Evolutionary conservation across 2,329 filamentous ascomycete species (phyloP).

Genomic region (Stagonosporopsis rhizophila): DNA sequence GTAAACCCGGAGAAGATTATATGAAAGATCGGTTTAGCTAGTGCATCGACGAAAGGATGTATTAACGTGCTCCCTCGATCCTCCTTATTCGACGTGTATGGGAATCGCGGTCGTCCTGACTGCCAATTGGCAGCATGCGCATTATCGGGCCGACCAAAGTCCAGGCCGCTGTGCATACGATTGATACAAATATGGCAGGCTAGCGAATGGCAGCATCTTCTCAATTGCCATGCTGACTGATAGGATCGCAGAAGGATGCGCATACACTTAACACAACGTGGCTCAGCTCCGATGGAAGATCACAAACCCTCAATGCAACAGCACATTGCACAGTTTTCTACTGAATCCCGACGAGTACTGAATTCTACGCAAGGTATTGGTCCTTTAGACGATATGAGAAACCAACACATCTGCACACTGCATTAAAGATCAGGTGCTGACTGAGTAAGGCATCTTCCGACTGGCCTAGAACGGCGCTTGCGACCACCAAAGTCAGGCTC

Average conservation of each 20-base stretch:
- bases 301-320: not conserved
- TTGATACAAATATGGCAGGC: not conserved
- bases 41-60: not conserved
- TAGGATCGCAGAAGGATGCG: not conserved
- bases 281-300: not conserved
- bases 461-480: not conserved
- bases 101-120: not conserved
- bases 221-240: not conserved
- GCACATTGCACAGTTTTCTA: not conserved
- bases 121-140: not conserved
- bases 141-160: constrained; percentile 5
- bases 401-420: not conserved
- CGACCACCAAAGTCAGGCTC: not conserved
- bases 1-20: not conserved
- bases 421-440: not conserved
- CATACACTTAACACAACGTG: not conserved
- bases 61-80: not conserved
- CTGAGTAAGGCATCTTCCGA: not conserved
- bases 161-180: constrained; percentile 1
- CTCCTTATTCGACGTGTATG: not conserved
- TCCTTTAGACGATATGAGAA: not conserved
- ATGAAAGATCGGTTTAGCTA: not conserved
- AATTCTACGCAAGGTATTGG: too few species aligned
- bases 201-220: not conserved
- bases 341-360: not conserved